phyloP scores from a whole-genome alignment of 441 rosid genomes.

The Eutrema salsugineum region DNA sequence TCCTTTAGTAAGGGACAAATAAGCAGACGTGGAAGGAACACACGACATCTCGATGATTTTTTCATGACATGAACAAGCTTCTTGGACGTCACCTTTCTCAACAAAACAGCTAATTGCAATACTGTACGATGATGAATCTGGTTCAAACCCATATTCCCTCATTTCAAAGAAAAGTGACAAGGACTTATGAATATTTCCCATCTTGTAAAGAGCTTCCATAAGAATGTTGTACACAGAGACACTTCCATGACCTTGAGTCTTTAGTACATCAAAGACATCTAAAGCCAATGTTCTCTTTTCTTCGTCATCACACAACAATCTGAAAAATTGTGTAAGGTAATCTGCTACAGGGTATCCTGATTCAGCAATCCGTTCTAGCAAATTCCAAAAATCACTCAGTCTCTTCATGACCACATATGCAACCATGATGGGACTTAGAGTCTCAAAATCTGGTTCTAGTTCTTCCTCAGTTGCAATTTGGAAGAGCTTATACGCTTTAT shows the following conservation, averaged over 20 bases:
- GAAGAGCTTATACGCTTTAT: constrained; percentile 74
- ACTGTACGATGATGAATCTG: constrained; percentile 56
- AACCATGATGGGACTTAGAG: constrained; percentile 65
- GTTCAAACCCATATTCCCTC: constrained; percentile 43
- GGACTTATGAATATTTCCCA: constrained; percentile 54
- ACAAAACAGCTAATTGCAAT: constrained; percentile 50
- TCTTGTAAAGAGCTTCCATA: constrained; percentile 55
- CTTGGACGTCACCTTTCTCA: constrained; percentile 43
- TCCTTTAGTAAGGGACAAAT: constrained; percentile 62
- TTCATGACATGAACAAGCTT: constrained; percentile 67
- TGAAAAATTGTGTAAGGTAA: constrained; percentile 59
- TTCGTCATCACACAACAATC: constrained; percentile 42
- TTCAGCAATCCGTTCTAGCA: constrained; percentile 58
- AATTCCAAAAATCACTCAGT: constrained; percentile 46
- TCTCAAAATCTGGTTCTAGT: constrained; percentile 60
- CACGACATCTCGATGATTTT: constrained; percentile 66
- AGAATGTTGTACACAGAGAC: constrained; percentile 57
- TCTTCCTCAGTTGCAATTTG: constrained; percentile 54
- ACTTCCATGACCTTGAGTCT: constrained; percentile 56
- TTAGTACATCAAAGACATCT: constrained; percentile 58
- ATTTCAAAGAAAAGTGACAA: constrained; percentile 58
- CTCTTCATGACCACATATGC: constrained; percentile 56
- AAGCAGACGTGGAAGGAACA: constrained; percentile 68
- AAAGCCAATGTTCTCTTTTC: constrained; percentile 49
- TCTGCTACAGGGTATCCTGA: constrained; percentile 50